Conservation (phyloP, 1,284 basidiomycete genomes). For the Leccinum pachyderme region DNA sequence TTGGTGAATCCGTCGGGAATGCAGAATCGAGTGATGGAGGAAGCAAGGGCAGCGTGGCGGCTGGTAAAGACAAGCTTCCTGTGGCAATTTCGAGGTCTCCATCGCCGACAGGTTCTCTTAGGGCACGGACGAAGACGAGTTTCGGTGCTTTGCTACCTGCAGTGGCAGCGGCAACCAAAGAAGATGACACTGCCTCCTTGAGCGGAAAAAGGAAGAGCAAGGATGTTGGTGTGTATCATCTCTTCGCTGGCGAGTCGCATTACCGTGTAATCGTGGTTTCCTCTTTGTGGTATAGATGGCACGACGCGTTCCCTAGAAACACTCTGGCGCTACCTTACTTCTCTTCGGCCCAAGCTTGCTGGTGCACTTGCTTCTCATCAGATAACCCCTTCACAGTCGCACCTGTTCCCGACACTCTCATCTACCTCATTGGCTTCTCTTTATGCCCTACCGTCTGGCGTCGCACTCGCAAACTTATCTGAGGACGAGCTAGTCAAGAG, state of each 20-base stretch:
- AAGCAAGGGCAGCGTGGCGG: constrained; percentile 11
- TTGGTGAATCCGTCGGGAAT: background rate
- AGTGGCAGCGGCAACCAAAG: constrained; percentile 37
- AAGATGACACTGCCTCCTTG: constrained; percentile 61
- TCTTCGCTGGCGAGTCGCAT: background rate
- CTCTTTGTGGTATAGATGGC: constrained; percentile 43
- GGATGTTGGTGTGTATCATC: constrained; percentile 28
- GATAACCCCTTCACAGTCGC: constrained; percentile 69
- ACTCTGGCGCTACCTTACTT: constrained; percentile 73
- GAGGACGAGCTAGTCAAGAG: constrained; percentile 82
- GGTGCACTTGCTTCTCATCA: constrained; percentile 69
- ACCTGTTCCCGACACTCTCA: constrained; percentile 62
- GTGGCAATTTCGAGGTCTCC: constrained; percentile 36
- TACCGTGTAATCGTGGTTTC: background rate
- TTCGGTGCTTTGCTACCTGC: constrained; percentile 51
- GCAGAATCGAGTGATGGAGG: constrained; percentile 26
- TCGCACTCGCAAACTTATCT: constrained; percentile 65
- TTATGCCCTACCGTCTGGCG: constrained; percentile 65
- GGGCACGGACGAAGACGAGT: constrained; percentile 50
- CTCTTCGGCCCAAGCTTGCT: constrained; percentile 81
- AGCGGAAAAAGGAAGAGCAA: constrained; percentile 40
- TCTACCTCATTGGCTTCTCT: constrained; percentile 71
- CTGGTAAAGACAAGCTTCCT: constrained; percentile 23
- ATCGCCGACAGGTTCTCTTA: constrained; percentile 46
- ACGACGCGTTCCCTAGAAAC: constrained; percentile 66